Evolutionary conservation across 257 asterid species (phyloP), one percentile per base, ranked within the genome.

Genomic region (Solanum arcanum): DNA sequence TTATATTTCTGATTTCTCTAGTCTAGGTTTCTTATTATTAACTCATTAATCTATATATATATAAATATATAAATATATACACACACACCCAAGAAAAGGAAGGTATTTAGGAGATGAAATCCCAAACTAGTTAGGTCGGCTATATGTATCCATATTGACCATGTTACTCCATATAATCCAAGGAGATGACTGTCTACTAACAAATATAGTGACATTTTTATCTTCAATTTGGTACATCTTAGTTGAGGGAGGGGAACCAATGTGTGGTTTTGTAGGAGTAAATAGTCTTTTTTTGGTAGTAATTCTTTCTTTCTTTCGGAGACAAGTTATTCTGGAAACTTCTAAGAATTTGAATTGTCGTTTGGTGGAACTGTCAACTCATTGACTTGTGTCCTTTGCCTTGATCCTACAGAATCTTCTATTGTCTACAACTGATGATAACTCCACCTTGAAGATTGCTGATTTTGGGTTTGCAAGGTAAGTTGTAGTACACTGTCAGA

Each of bases 391-490:
- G 29, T 12, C 69, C 46, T 47, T 80, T 81, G 46, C 69, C 44
- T 18, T 81, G 31, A 81, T 81, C 46, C 27, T 56, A 89, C 93
- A 92, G 93, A 92, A 92, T 88, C 94, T 92, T 33, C 88, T 92
- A 86, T 90, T 92, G 70, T 91, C 91, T 15, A 29, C 89, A 46
- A 85, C 89, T 85, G 92, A 92, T 88, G 91, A 91, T 85, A 90
- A 87, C 74, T 84, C 93, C 52, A 83, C 74, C 83, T 80, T 92
- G 86, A 91, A 90, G 92, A 92, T 92, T 64, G 94, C 94, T 70
- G 94, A 92, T 90, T 92, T 92, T 90, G 94, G 93, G 83, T 90
- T 92, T 93, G 99, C 99, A 86, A 97, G 99, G 99, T 97, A 88
- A 78, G 29, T 83, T 83, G 46, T 81, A 5, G 85, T 29, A 81